Percentiles rank a stretch among this genome's conserved stretches.
Evolutionary conservation across 768 basidiomycete species (phyloP).

Genomic region (Suillus tomentosus): DNA sequence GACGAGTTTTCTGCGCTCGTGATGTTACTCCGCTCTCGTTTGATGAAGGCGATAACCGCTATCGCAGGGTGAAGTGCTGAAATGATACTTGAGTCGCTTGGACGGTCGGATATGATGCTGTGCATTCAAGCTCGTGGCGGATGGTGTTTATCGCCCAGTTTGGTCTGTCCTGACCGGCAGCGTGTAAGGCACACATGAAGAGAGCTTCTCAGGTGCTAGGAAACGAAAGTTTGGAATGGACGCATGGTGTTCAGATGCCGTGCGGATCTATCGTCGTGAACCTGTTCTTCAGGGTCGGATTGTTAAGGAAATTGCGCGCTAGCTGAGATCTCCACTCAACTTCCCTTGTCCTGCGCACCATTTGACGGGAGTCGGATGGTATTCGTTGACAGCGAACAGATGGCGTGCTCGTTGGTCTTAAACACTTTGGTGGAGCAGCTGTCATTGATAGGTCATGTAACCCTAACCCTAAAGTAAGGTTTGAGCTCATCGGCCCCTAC

Average conservation of each 20-base stretch:
- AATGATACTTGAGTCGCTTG: not conserved
- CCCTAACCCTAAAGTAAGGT: constrained; percentile 15
- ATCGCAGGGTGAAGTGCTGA: not conserved
- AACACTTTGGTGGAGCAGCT: not conserved
- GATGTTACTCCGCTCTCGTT: not conserved
- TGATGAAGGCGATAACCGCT: not conserved
- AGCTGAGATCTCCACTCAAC: not conserved
- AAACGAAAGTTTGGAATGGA: not conserved
- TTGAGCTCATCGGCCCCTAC: not conserved
- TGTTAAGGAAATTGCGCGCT: not conserved
- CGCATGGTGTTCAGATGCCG: not conserved
- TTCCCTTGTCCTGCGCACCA: not conserved
- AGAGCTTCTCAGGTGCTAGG: not conserved
- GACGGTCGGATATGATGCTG: not conserved
- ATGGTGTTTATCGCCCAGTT: not conserved
- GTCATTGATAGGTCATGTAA: not conserved
- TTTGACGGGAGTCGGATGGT: not conserved
- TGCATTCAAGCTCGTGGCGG: not conserved
- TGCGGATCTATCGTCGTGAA: not conserved
- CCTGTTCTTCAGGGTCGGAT: not conserved
- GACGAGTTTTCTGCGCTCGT: not conserved
- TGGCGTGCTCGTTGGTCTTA: not conserved
- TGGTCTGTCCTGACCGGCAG: not conserved
- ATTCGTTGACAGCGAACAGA: not conserved
- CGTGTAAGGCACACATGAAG: not conserved